Evolutionary conservation across 2,329 filamentous ascomycete species (phyloP), one percentile per base, ranked within the genome.

Genomic region (Fragosphaeria purpurea): DNA sequence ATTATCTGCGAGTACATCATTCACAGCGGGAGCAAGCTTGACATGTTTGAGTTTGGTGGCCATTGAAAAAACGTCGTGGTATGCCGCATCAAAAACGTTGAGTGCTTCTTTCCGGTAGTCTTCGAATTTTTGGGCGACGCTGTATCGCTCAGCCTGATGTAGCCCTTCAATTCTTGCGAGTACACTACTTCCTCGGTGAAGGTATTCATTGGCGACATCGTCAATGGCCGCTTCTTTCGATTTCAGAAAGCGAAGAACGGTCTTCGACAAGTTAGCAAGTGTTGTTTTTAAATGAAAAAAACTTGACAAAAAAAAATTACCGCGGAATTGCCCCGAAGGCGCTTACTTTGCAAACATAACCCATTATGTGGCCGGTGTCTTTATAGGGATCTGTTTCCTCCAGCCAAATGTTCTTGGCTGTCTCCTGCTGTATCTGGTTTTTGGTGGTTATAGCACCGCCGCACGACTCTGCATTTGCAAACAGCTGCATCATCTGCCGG

Each of bases 341-440:
- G 35, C 50, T 46, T 32, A 55, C 55, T 32, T 53, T 54, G 50
- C 56, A 57, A 3, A 57, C 52, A 10, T 57, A 56, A 34, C 56
- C 30, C 56, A 57, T 55, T 9, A 53, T 50, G 12, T 56, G 50
- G 39, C 49, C 33, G 2, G 54, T 55, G 11, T 51, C 54, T 9
- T 42, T 52, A 50, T 57, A 57, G 3, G 56, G 46, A 8, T 56
- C 54, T 0, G 52, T 39, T 7, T 55, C 51, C 4, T 52, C 30
- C n/a, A 56, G 40, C 56, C 56, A 57, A 3, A 43, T 34, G 5
- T 50, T 47, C 13, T 43, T 51, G 22, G 49, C 13, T 7, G 53
- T 41, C 4, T 30, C 4, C 8, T 43, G n/a, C 39, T 1, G 31
- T 4, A 2, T 38, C 41, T 35, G 37, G 13, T 22, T 22, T 22